Evolutionary conservation across 371 early-diverging fungal species (phyloP), one percentile per base, ranked within the genome.

Genomic region (Catenaria anguillulae): DNA sequence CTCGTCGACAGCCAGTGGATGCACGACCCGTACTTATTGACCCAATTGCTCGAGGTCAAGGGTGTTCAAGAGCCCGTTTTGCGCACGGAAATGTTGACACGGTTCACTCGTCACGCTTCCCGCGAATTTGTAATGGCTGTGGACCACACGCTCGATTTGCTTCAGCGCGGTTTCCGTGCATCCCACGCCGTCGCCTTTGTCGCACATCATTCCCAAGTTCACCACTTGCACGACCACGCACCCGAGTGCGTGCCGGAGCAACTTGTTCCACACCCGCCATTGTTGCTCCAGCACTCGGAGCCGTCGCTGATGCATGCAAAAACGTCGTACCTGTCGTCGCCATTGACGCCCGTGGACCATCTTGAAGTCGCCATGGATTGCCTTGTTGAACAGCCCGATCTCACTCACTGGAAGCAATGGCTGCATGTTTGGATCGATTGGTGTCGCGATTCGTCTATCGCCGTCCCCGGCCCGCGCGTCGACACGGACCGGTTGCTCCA

Each of bases 291-390:
- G 0, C 15, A 58, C 31, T 58, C 59, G 37, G 10, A 15, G 21
- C 10, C 59, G 40, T 26, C 40, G 26, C 59, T 58, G 21, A 19
- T 42, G 8, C 26, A 36, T 24, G 24, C 59, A 13, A 58, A 58
- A 45, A 15, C 19, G 1, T 58, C 59, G 31, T 58, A 26, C 29
- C 10, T 58, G 17, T 2, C 15, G 26, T 24, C 40, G 24, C 81
- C 83, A 62, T 73, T 82, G 48, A 17, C 5, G 40, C 17, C 40
- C 40, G 92, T 92, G 77, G 89, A 89, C 2, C 86, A 87, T 63
- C 86, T 80, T 65, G 74, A 77, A 31, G 62, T 62, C 17, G 71
- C 26, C 5, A 15, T 23, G 29, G 52, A 69, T 23, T 67, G 67
- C 54, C 81, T 80, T 60, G 70, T 82, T 33, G 80, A 81, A 36